Base-by-base conservation (phyloP, 495 filamentous ascomycete species). In the Xylaria acuta region DNA sequence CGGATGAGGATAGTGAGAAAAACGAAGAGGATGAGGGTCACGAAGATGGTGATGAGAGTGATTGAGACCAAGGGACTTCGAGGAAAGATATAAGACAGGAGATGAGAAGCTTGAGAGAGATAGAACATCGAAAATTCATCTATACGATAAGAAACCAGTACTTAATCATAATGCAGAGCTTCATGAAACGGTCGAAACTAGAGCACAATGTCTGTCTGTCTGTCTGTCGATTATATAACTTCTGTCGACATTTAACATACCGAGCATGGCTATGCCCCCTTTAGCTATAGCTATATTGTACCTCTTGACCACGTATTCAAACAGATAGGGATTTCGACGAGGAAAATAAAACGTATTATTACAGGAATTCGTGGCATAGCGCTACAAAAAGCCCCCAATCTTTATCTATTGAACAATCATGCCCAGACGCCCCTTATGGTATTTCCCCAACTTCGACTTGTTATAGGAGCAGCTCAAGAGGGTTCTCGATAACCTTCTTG, bases 401-500 rank as follows among this genome's bases (percentile, higher is more conserved):
- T 74, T 54, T 67, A 54, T 79, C 77, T 79, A 79, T 79, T 65
- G 73, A 73, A 74, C 72, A 72, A 77, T 73, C 76, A 79, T 79
- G 76, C 76, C 76, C 74, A 56, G 74, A 78, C 77, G 77, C 77
- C 77, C 71, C 74, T 64, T 68, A 54, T 68, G 41, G 68, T 71
- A 75, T 27, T 56, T 71, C 69, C 64, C 47, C 53, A 25, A 1
- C 63, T 69, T 70, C 71, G 41, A 67, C 63, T 18, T 1, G 51
- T 82, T 91, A 99, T 79, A 99, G 88, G 77, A 98, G 85, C 75
- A 99, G 86, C 84, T 97, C 94, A 69, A 99, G 86, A 64, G 97
- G 97, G 87, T 96, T 97, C 90, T 99, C 97, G 43, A 98, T 87
- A 66, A 95, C 91, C 89, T 94, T 95, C 92, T 98, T 98, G 82